Percentiles rank a stretch among this genome's conserved stretches.
Evolutionary conservation across 1,139 yeast species (phyloP).

Genomic region (Blastobotrys petasosporus): DNA sequence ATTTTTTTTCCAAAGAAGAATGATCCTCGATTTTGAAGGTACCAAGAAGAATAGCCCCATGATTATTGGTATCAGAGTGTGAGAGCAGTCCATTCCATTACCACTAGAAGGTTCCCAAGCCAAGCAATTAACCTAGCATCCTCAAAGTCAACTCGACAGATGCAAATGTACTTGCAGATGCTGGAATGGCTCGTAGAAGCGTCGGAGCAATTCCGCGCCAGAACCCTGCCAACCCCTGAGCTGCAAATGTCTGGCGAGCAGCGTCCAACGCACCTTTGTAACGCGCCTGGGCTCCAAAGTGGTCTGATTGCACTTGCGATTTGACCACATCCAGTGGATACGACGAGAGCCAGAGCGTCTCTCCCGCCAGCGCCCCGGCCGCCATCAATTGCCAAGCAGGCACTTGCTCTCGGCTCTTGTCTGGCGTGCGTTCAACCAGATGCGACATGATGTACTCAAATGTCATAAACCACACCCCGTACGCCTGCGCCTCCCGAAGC

Average conservation of each 20-base stretch:
- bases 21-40: no score
- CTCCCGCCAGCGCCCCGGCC: conserved; percentile 68
- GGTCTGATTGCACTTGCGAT: conserved; percentile 63
- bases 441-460: conserved; percentile 54
- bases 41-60: no score
- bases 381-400: conserved; percentile 55
- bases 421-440: conserved; percentile 7
- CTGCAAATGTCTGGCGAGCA: conserved; percentile 40
- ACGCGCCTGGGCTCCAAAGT: conserved; percentile 43
- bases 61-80: no score
- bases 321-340: conserved; percentile 71
- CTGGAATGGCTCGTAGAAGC: conserved; percentile 62
- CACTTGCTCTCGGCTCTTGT: conserved; percentile 42
- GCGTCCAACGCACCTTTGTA: conserved; percentile 48
- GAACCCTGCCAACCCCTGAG: conserved; percentile 52
- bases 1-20: no score
- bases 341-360: conserved; percentile 63
- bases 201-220: conserved; percentile 73
- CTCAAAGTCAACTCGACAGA: conserved; percentile 65
- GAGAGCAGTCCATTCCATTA: no score
- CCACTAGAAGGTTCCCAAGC: no score
- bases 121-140: conserved; percentile 40
- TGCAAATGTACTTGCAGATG: conserved; percentile 75
- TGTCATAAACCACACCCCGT: conserved; percentile 75
- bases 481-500: conserved; percentile 67